Evolutionary conservation across 495 filamentous ascomycete genomes (phyloP), one percentile per base, ranked within the genome.

Genomic region (Aspergillus indologenus): DNA sequence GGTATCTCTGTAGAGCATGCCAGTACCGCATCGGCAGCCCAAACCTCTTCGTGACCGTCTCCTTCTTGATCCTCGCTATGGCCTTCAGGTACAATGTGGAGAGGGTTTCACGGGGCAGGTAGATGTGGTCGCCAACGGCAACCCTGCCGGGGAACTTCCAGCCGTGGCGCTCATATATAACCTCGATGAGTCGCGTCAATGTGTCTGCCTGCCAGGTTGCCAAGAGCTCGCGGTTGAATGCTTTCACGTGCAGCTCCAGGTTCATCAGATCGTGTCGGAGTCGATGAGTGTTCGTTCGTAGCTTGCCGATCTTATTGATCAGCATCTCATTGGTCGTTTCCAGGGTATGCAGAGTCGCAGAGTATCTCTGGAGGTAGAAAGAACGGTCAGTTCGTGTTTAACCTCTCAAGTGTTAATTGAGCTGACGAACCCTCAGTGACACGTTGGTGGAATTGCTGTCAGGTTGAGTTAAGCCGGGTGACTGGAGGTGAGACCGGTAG

Each of bases 181-280:
- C 65, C 42, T 75, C 73, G 47, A 77, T 67, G 9, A 77, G 65
- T 21, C 73, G 72, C 4, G 75, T 77, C 20, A 77, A 64, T 20
- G 65, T 64, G 55, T 77, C 69, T 15, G 73, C 73, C 56, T 77
- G 70, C 71, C 73, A 77, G 45, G 65, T 72, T 21, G 60, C 59
- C 42, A 75, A 64, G 20, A 69, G 58, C 1, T 75, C 71, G 40
- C 63, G 58, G 29, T 69, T 56, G 49, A 72, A 65, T 1, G 68
- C 54, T 18, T 64, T 65, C 55, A 76, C 23, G 49, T 72, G 70
- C 6, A 57, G 68, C 29, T 71, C 60, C 19, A 77, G 68, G 19
- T 63, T 61, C 18, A 57, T 57, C 17, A 72, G 46, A 31, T 74
- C 71, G 14, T 61, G 57, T 43, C 71, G 60, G 26, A 75, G 69